These are phyloP conservation scores for Arthrinium phaeospermum DNA, from an alignment of 2,329 filamentous ascomycete species.

Conservation along the genomic window DNA sequence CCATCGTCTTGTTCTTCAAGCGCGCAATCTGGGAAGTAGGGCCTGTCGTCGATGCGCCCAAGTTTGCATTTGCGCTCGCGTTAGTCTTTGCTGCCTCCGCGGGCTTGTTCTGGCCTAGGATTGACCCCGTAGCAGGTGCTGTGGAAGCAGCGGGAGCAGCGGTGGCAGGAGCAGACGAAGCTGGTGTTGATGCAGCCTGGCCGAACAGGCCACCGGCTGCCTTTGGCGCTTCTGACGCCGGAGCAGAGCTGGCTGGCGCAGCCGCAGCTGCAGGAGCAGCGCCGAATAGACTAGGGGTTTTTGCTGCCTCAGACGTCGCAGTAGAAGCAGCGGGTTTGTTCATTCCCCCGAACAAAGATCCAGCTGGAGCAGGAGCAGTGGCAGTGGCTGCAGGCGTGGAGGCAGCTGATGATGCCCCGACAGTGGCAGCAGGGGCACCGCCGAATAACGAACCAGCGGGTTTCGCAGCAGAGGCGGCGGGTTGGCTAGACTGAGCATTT, in stretches of 20 bases:
- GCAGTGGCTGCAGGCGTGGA: conserved; percentile 29
- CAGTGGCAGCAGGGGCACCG: conserved; percentile 17
- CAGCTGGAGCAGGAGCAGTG: conserved; percentile 28
- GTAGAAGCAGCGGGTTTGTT: conserved; percentile 31
- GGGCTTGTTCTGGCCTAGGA: conserved; percentile 41
- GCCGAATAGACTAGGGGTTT: conserved; percentile 38
- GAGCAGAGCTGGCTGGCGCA: conserved; percentile 32
- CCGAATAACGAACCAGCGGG: conserved; percentile 32
- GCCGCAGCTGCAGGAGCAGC: conserved; percentile 33
- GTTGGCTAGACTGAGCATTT: conserved; percentile 21
- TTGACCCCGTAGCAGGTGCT: conserved; percentile 38
- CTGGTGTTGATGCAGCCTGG: conserved; percentile 25
- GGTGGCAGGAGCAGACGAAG: conserved; percentile 27
- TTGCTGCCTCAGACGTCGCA: conserved; percentile 36
- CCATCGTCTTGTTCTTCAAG: conserved; percentile 98
- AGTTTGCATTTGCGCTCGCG: conserved; percentile 38
- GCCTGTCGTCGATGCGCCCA: conserved; percentile 79
- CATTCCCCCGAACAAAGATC: conserved; percentile 26
- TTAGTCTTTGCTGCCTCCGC: conserved; percentile 35
- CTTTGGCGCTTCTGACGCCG: conserved; percentile 37
- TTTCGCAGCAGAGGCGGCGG: conserved; percentile 31
- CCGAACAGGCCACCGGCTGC: conserved; percentile 39
- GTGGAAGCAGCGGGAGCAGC: conserved; percentile 38
- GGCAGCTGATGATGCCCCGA: conserved; percentile 23
- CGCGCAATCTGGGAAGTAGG: conserved; percentile 85